Conservation (phyloP, 148 eudicot genomes). For the Silene conica region DNA sequence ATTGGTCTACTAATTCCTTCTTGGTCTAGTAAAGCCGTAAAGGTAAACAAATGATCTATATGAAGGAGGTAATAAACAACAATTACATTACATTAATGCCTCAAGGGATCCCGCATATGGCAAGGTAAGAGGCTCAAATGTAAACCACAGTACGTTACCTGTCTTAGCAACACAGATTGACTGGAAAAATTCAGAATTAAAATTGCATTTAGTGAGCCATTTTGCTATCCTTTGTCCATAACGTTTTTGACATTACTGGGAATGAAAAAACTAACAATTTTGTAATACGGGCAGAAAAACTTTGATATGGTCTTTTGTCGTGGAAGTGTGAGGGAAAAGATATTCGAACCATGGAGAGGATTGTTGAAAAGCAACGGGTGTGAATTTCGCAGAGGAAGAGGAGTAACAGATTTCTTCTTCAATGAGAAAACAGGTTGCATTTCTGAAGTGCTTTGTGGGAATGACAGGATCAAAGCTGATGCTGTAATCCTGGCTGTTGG, state of each 20-base stretch:
- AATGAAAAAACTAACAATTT: neutral
- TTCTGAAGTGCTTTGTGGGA: constrained; percentile 62
- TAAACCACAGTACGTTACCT: neutral
- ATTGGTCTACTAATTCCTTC: neutral
- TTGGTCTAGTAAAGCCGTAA: too few species aligned
- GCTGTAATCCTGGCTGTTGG: constrained; percentile 67
- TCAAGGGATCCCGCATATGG: too few species aligned
- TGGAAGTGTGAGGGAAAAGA: constrained; percentile 54
- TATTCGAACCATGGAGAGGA: constrained; percentile 70
- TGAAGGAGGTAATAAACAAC: too few species aligned
- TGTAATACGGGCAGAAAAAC: constrained; percentile 41
- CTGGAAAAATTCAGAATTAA: neutral
- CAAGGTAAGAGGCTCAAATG: too few species aligned
- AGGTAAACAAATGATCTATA: too few species aligned
- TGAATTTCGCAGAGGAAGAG: constrained; percentile 65
- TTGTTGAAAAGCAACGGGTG: constrained; percentile 51
- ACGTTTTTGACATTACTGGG: neutral
- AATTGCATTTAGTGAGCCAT: too few species aligned
- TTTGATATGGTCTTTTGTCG: constrained; percentile 56
- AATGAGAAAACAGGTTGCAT: constrained; percentile 56
- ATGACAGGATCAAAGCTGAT: constrained; percentile 76
- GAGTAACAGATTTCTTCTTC: constrained; percentile 53
- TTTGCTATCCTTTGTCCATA: neutral
- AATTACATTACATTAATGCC: too few species aligned
- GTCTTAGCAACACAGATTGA: neutral